These are phyloP conservation scores for Colletotrichum tanaceti DNA, from an alignment of 2,329 filamentous ascomycete genomes.

Conservation along the genomic window DNA sequence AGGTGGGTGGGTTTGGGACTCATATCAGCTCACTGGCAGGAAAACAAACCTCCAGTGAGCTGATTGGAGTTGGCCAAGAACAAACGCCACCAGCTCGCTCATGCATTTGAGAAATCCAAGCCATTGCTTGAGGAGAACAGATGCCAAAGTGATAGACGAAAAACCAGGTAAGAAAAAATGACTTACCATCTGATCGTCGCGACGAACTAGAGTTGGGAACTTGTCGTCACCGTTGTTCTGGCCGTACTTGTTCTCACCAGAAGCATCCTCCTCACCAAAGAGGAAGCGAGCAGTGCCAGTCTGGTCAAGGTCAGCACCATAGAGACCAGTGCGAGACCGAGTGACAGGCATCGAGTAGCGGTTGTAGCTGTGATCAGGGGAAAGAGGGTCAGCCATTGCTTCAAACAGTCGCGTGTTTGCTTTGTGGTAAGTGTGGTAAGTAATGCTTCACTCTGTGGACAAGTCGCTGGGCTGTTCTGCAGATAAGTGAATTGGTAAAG, in stretches of 20 bases:
- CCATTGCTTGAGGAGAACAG: too few species aligned
- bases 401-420: slow-evolving; percentile 1
- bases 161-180: not conserved
- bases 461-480: slow-evolving; percentile 16
- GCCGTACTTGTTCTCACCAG: slow-evolving; percentile 76
- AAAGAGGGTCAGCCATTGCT: slow-evolving; percentile 38
- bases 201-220: slow-evolving; percentile 85
- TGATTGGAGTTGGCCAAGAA: not conserved
- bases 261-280: slow-evolving; percentile 81
- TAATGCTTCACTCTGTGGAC: slow-evolving; percentile 24
- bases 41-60: not conserved
- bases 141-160: too few species aligned
- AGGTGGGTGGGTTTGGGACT: not conserved
- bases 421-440: not conserved
- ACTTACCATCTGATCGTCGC: slow-evolving; percentile 68
- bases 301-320: slow-evolving; percentile 79
- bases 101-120: not conserved
- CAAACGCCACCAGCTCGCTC: slow-evolving; percentile 14
- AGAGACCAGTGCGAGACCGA: slow-evolving; percentile 73
- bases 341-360: slow-evolving; percentile 95
- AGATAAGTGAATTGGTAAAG: not conserved
- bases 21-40: not conserved
- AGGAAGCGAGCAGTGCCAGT: slow-evolving; percentile 88
- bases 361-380: slow-evolving; percentile 71
- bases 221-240: slow-evolving; percentile 81